These are phyloP conservation scores for Eutypa lata DNA, from an alignment of 2,329 filamentous ascomycete genomes.

Conservation along the genomic window DNA sequence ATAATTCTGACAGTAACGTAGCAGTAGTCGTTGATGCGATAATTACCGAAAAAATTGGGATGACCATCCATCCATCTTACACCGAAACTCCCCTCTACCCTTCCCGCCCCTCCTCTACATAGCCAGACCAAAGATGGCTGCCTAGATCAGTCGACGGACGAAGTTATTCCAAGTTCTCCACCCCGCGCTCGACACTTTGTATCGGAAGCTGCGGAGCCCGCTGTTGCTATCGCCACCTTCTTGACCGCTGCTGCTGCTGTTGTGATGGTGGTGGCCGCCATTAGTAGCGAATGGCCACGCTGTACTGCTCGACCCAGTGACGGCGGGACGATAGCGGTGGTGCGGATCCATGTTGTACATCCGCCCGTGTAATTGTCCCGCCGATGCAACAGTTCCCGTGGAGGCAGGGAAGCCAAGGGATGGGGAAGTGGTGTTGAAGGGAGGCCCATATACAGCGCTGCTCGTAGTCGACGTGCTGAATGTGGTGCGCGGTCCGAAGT, in stretches of 20 bases:
- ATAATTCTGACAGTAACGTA: too few species aligned
- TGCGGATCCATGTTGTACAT: background rate
- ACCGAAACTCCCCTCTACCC: too few species aligned
- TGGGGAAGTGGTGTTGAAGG: background rate
- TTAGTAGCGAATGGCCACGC: too few species aligned
- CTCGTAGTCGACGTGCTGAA: background rate
- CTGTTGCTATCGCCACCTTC: background rate
- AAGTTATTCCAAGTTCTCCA: background rate
- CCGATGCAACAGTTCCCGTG: background rate
- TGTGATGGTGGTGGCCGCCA: too few species aligned
- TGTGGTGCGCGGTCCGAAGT: background rate
- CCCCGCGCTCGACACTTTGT: background rate
- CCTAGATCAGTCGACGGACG: background rate
- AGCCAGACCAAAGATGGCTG: too few species aligned
- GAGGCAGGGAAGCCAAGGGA: background rate
- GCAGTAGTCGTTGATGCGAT: too few species aligned
- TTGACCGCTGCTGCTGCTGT: too few species aligned
- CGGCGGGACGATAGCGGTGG: background rate
- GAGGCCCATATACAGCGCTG: background rate
- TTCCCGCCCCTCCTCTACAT: too few species aligned
- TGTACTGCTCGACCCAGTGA: background rate
- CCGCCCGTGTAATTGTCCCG: conserved; percentile 32
- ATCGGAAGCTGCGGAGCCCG: background rate
- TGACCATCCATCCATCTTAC: too few species aligned
- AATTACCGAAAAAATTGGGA: too few species aligned